phyloP scores from a whole-genome alignment of 2,329 filamentous ascomycete genomes.

The Colletotrichum aenigma region DNA sequence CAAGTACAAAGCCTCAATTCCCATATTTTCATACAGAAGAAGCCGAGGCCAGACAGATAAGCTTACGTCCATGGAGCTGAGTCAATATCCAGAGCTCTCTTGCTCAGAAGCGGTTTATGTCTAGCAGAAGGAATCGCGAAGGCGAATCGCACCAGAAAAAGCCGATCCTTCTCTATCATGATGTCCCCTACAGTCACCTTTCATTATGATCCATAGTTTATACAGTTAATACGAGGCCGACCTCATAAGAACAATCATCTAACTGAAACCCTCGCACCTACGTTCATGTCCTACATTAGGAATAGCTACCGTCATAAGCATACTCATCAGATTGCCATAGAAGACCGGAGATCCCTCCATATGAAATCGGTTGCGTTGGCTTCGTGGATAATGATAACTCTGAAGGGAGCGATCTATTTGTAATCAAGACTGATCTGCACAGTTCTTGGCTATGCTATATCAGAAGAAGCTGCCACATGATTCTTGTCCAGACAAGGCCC shows the following conservation, averaged over 20 bases:
- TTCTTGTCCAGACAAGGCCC: neutral
- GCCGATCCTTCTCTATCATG: neutral
- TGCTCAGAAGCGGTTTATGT: neutral
- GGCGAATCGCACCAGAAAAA: neutral
- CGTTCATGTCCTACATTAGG: neutral
- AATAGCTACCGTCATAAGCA: rapidly evolving
- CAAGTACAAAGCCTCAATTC: neutral
- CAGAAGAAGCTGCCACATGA: too few relatives aligned
- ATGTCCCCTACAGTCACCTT: rapidly evolving
- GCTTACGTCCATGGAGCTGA: too few relatives aligned
- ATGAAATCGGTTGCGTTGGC: too few relatives aligned
- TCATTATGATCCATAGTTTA: rapidly evolving
- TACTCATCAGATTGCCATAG: too few relatives aligned
- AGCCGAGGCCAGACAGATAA: neutral
- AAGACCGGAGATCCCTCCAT: too few relatives aligned
- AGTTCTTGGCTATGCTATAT: neutral
- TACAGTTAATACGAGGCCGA: neutral
- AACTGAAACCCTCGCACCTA: neutral
- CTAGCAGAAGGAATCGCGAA: neutral
- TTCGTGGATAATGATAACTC: neutral
- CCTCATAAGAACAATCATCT: neutral
- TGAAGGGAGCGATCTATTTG: neutral
- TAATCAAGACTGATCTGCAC: neutral
- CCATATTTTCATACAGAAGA: neutral
- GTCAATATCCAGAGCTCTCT: neutral